Percentiles rank a stretch among this genome's conserved stretches.
Conservation (phyloP, 2,329 filamentous ascomycete species). For the Monosporascus sp. region DNA sequence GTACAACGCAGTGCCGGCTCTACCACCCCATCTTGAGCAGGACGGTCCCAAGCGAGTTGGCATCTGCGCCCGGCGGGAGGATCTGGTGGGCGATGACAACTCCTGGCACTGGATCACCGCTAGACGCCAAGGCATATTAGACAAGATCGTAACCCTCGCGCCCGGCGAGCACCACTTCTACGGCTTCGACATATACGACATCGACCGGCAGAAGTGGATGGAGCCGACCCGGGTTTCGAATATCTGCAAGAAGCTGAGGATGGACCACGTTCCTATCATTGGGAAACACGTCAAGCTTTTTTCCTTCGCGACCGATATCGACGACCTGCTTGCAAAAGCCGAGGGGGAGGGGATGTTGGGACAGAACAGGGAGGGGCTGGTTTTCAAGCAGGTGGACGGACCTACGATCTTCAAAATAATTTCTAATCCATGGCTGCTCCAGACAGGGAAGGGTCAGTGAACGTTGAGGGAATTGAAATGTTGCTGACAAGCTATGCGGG, state of each 20-base stretch:
- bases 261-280: conserved; percentile 13
- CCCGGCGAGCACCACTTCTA: conserved; percentile 15
- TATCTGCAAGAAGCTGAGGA: conserved; percentile 5
- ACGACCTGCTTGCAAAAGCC: conserved; percentile 21
- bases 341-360: conserved; percentile 19
- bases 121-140: conserved; percentile 14
- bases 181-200: conserved; percentile 16
- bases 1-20: conserved; percentile 10
- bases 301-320: background rate
- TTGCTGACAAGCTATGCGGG: no score
- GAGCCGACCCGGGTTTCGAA: background rate
- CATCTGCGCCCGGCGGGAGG: conserved; percentile 13
- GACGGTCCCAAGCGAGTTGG: conserved; percentile 11
- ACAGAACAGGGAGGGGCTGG: conserved; percentile 21
- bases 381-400: conserved; percentile 21
- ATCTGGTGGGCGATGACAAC: conserved; percentile 12
- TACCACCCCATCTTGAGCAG: conserved; percentile 5
- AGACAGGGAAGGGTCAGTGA: conserved; percentile 10
- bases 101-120: conserved; percentile 20
- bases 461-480: background rate
- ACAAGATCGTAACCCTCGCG: conserved; percentile 8
- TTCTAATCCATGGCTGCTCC: conserved; percentile 24
- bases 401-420: conserved; percentile 24
- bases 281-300: background rate
- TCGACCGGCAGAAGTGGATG: conserved; percentile 9